Conservation (phyloP, 768 basidiomycete species). For the Serendipita sp. region DNA sequence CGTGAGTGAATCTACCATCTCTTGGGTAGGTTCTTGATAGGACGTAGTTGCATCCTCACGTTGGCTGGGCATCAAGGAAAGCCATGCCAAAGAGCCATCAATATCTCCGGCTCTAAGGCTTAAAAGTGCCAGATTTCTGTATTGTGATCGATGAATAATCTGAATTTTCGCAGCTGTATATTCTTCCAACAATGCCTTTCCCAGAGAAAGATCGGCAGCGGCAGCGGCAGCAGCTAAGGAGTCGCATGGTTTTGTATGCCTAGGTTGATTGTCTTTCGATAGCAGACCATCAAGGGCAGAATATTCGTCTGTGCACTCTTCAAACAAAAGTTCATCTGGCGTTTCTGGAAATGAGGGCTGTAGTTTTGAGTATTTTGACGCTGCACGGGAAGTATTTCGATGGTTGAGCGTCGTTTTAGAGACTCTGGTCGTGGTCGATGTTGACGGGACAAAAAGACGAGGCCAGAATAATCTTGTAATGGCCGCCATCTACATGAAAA, state of each 20-base stretch:
- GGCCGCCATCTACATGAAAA: conserved; percentile 1
- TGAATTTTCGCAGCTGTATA: neutral
- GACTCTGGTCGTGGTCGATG: neutral
- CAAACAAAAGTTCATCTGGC: neutral
- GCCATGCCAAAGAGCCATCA: neutral
- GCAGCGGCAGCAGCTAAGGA: neutral
- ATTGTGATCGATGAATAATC: neutral
- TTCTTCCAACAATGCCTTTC: neutral
- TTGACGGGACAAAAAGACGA: neutral
- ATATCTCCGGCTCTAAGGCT: neutral
- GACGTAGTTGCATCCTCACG: neutral
- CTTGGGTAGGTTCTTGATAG: neutral
- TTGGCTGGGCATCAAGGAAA: neutral
- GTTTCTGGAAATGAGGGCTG: neutral
- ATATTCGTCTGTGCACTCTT: neutral
- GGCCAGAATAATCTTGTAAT: neutral
- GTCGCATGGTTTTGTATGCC: neutral
- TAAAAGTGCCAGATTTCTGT: neutral
- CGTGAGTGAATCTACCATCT: neutral
- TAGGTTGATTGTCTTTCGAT: neutral
- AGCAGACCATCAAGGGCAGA: neutral
- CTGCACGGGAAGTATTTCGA: neutral
- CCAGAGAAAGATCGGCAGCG: neutral
- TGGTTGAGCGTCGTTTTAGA: neutral
- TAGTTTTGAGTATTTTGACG: neutral